These are phyloP conservation scores for Paracoccidioides brasiliensis DNA, from an alignment of 2,329 filamentous ascomycete genomes.

Conservation along the genomic window DNA sequence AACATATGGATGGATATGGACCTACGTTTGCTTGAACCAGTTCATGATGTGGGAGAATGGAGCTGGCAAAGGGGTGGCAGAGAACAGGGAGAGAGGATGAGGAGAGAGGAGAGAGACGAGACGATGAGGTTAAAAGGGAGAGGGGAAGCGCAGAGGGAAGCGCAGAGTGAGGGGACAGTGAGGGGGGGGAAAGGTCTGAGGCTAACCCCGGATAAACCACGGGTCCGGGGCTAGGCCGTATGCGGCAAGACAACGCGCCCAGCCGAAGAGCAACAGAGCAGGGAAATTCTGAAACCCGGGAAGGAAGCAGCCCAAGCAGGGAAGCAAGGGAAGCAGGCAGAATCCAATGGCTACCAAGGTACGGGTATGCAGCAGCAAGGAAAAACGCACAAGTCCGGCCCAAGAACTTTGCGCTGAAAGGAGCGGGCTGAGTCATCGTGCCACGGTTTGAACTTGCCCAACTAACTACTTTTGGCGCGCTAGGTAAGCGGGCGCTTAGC, in stretches of 20 bases:
- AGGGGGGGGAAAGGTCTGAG: not conserved
- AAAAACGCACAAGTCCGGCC: too few species aligned
- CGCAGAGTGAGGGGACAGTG: not conserved
- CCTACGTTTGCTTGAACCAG: slow-evolving; percentile 87
- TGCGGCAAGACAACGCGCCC: not conserved
- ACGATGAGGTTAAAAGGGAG: not conserved
- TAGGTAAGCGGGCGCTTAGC: not conserved
- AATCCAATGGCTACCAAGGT: too few species aligned
- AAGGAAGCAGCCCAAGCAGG: not conserved
- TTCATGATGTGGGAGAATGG: slow-evolving; percentile 56
- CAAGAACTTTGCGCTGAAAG: too few species aligned
- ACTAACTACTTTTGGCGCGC: too few species aligned
- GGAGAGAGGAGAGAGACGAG: not conserved
- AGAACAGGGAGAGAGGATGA: not conserved
- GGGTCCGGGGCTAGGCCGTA: not conserved
- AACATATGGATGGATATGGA: slow-evolving; percentile 9
- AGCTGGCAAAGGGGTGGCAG: not conserved
- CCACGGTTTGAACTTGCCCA: not conserved
- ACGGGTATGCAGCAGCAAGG: too few species aligned
- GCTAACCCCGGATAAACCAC: not conserved
- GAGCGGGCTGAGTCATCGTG: not conserved
- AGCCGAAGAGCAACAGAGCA: not conserved
- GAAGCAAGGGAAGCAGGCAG: not conserved
- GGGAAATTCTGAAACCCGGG: too few species aligned
- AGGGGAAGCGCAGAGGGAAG: not conserved